phyloP scores from a whole-genome alignment of 2,329 filamentous ascomycete genomes.

The Epichloe sylvatica region DNA sequence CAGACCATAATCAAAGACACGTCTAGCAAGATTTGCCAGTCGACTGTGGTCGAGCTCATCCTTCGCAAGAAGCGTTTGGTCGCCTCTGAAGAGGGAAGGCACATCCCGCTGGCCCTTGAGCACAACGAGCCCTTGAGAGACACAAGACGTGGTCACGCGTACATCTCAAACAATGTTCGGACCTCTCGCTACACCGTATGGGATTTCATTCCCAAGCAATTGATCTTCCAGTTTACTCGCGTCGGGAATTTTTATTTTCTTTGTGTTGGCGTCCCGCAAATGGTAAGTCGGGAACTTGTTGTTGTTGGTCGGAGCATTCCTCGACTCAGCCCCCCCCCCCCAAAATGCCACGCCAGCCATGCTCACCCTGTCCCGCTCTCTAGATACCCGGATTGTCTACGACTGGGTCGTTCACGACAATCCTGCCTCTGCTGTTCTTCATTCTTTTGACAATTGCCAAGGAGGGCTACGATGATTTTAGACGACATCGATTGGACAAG shows the following conservation, averaged over 20 bases:
- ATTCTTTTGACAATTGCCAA: constrained; percentile 70
- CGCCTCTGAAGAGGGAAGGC: constrained; percentile 56
- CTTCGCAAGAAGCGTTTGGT: constrained; percentile 54
- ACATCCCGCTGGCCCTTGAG: constrained; percentile 29
- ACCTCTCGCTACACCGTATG: constrained; percentile 72
- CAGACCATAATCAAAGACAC: constrained; percentile 8
- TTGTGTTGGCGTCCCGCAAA: constrained; percentile 69
- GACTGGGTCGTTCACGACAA: constrained; percentile 61
- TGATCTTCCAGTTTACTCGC: constrained; percentile 76
- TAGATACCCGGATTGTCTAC: constrained; percentile 57
- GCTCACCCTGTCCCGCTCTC: not conserved
- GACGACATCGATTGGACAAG: constrained; percentile 66
- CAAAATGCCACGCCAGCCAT: no score
- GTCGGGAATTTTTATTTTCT: constrained; percentile 82
- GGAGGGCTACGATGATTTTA: constrained; percentile 76
- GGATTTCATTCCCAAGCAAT: constrained; percentile 74
- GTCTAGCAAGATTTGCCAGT: constrained; percentile 20
- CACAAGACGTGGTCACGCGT: constrained; percentile 33
- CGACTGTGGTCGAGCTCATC: constrained; percentile 32
- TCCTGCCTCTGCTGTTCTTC: constrained; percentile 61
- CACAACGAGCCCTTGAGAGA: constrained; percentile 30
- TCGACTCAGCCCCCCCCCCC: no score
- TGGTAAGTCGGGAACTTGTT: constrained; percentile 22
- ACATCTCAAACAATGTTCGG: constrained; percentile 52
- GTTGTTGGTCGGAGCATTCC: no score